Evolutionary conservation across 2,329 filamentous ascomycete genomes (phyloP), one percentile per base, ranked within the genome.

Genomic region (Colletotrichum sp.): DNA sequence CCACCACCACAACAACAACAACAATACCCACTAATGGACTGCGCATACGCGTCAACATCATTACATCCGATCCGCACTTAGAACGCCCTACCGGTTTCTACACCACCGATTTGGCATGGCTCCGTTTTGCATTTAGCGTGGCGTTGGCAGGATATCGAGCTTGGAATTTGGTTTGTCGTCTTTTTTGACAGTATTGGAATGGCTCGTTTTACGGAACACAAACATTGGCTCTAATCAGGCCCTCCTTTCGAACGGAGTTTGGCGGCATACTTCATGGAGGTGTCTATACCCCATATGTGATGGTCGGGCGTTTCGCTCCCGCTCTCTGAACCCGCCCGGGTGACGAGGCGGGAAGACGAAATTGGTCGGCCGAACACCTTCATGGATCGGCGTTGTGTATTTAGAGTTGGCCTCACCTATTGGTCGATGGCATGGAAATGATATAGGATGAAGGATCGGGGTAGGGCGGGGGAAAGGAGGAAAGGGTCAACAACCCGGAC

Each of bases 81-180:
- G 59, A 77, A 77, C 29, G 66, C 64, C 63, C 34, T 13, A 39
- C 6, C 59, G 59, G 65, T 70, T 61, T 52, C 55, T 25, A 49
- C 19, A 32, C 27, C 29, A 52, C 61, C 59, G 61, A 63, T 68
- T 29, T 49, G 74, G 66, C 74, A n/a, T 66, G 71, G 65, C 44
- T 55, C 30, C 66, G 66, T 34, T 75, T 77, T 77, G 65, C 65
- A 77, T 77, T 77, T 75, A 77, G 74, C 74, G 65, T 57, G 74
- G 74, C 64, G 74, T 77, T 77, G 71, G 71, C 52, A 25, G 74
- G 72, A 36, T 52, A 44, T 66, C 74, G 16, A 71, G 74, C 32
- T 70, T 29, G 39, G 65, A 34, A 55, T 70, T 62, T 62, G 59
- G 71, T 62, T 62, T 66, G 57, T 55, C 52, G 59, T 30, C 27